phyloP scores from a whole-genome alignment of 305 asterid species.

The Fraxinus latifolia region DNA sequence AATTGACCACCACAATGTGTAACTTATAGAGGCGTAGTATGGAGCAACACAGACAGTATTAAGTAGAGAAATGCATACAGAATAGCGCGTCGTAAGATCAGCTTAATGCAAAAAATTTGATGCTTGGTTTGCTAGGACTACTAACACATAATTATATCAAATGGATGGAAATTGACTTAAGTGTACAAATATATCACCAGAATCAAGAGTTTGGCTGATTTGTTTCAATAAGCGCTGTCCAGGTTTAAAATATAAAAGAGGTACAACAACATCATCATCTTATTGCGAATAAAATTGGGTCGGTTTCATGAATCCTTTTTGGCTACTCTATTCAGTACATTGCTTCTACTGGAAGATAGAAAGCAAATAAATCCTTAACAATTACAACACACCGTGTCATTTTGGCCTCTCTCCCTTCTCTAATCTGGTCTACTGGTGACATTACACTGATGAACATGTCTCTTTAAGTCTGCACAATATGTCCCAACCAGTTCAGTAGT shows the following conservation, averaged over 20 bases:
- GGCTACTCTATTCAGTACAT: not conserved
- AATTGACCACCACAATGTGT: not conserved
- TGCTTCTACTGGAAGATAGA: not conserved
- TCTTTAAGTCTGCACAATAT: not conserved
- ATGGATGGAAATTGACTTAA: not conserved
- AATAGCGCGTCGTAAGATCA: not conserved
- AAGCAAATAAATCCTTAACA: not conserved
- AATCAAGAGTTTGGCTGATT: constrained; percentile 1
- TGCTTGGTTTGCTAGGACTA: constrained; percentile 2
- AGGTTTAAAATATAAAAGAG: not conserved
- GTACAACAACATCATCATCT: not conserved
- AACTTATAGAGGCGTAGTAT: not conserved
- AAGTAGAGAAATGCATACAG: not conserved
- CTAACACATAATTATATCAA: not conserved
- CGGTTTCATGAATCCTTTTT: not conserved
- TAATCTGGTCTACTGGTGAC: not conserved
- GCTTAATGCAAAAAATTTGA: not conserved
- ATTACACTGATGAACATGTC: not conserved
- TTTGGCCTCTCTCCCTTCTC: not conserved
- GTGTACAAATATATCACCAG: not conserved
- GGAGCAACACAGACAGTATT: constrained; percentile 1
- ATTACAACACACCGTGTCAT: not conserved
- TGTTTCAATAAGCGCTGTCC: not conserved
- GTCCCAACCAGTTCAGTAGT: not conserved
- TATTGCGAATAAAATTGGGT: not conserved